Percentiles rank a stretch among this genome's conserved stretches.
Evolutionary conservation across 352 stramenopile species (phyloP).

Genomic region (Globisporangium echinulatum): DNA sequence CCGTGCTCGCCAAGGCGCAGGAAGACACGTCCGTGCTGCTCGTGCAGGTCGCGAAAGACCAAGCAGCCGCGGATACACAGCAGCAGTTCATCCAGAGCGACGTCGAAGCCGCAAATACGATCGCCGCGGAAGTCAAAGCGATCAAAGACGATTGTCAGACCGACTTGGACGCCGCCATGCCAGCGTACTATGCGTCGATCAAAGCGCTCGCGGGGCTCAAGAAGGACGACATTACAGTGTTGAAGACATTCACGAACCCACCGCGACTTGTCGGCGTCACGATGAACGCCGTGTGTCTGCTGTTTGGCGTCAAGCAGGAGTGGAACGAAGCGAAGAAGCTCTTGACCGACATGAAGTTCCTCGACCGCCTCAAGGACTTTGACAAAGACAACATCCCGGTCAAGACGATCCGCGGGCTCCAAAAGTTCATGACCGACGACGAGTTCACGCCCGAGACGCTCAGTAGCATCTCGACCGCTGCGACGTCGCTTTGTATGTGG

Average conservation of each 20-base stretch:
- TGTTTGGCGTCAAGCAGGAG: slow-evolving; percentile 85
- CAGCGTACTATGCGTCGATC: slow-evolving; percentile 88
- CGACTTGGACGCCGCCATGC: slow-evolving; percentile 91
- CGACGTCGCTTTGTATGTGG: slow-evolving; percentile 93
- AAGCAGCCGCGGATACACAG: slow-evolving; percentile 88
- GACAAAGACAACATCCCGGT: slow-evolving; percentile 87
- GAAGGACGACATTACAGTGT: slow-evolving; percentile 89
- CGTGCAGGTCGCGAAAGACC: slow-evolving; percentile 87
- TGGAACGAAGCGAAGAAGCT: slow-evolving; percentile 91
- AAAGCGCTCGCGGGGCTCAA: slow-evolving; percentile 88
- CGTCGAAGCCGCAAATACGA: slow-evolving; percentile 87
- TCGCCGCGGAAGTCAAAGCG: slow-evolving; percentile 87
- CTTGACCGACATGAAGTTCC: slow-evolving; percentile 90
- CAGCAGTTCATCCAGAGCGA: slow-evolving; percentile 89
- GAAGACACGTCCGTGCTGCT: slow-evolving; percentile 84
- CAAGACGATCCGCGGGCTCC: slow-evolving; percentile 86
- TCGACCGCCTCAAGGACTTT: slow-evolving; percentile 84
- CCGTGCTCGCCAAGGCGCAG: slow-evolving; percentile 85
- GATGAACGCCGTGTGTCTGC: slow-evolving; percentile 90
- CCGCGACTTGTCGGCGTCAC: slow-evolving; percentile 85
- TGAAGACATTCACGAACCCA: slow-evolving; percentile 91
- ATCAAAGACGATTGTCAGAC: slow-evolving; percentile 94
- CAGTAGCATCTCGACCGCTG: slow-evolving; percentile 84
- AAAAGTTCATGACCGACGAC: slow-evolving; percentile 86
- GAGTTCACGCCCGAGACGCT: slow-evolving; percentile 91